These are phyloP conservation scores for Bisporella sp. DNA, from an alignment of 2,329 filamentous ascomycete genomes.

Conservation along the genomic window DNA sequence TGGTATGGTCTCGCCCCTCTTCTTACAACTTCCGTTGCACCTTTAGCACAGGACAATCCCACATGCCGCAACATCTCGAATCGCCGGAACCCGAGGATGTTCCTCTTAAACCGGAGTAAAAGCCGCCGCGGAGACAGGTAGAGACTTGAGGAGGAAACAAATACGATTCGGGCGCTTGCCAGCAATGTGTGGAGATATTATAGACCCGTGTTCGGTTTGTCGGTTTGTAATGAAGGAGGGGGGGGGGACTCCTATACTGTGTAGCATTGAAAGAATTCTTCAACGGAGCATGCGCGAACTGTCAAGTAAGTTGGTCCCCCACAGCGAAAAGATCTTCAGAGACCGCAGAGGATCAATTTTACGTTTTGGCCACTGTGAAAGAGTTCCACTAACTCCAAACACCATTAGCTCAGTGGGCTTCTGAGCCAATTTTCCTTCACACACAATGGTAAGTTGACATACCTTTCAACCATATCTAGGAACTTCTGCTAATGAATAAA, in stretches of 20 bases:
- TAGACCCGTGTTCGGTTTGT: constrained; percentile 19
- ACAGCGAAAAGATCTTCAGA: no score
- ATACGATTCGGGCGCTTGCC: constrained; percentile 26
- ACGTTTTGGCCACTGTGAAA: no score
- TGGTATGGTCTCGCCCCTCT: constrained; percentile 12
- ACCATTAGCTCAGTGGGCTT: no score
- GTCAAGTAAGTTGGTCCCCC: no score
- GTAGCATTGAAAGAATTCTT: constrained; percentile 26
- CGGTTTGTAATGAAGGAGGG: constrained; percentile 24
- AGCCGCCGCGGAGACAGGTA: constrained; percentile 25
- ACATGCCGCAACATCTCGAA: constrained; percentile 16
- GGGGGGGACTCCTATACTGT: constrained; percentile 25
- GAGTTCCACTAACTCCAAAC: no score
- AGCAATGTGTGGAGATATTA: constrained; percentile 23
- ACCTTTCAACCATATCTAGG: neutral
- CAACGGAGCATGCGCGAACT: constrained; percentile 27
- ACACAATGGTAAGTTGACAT: constrained; percentile 20
- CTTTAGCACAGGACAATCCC: neutral
- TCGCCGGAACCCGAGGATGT: constrained; percentile 18
- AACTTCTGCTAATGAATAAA: neutral
- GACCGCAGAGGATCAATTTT: no score
- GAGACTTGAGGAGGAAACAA: constrained; percentile 26
- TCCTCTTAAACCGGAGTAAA: neutral
- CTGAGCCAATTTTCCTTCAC: constrained; percentile 27
- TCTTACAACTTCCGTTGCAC: constrained; percentile 13